Conservation (phyloP, 202 grass and related monocot species). For the Schoenoplectus tabernaemontani region DNA sequence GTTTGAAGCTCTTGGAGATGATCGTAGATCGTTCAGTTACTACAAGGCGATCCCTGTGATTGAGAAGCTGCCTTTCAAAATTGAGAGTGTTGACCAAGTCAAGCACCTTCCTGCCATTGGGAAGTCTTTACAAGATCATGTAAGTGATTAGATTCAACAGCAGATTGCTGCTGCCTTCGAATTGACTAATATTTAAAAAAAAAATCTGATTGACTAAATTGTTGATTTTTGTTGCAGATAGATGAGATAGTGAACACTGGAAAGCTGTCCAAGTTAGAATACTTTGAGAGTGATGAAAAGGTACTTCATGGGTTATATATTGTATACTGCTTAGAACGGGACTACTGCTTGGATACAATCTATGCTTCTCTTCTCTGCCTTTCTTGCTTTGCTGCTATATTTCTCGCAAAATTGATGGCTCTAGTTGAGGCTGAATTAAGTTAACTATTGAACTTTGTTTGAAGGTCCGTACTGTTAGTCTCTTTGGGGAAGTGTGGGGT, state of each 20-base stretch:
- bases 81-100: conserved; percentile 77
- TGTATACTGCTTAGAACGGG: neutral
- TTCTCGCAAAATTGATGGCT: neutral
- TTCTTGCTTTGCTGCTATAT: neutral
- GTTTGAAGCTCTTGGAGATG: conserved; percentile 76
- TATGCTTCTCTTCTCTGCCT: neutral
- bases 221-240: conserved; percentile 49
- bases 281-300: conserved; percentile 99
- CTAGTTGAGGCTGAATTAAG: neutral
- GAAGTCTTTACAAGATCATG: conserved; percentile 89
- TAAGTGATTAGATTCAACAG: conserved; percentile 34
- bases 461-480: conserved; percentile 63
- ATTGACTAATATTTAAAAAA: neutral
- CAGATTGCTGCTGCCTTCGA: conserved; percentile 5
- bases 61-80: conserved; percentile 84
- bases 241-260: conserved; percentile 87
- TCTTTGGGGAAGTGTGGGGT: conserved; percentile 97
- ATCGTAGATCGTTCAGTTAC: conserved; percentile 94
- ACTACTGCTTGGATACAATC: neutral
- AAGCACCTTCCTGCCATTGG: conserved; percentile 82
- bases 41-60: conserved; percentile 90
- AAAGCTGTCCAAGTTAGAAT: conserved; percentile 88
- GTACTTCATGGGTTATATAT: conserved; percentile 24
- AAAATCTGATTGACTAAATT: conserved; percentile 10
- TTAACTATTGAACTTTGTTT: conserved; percentile 17